A percentile compares a stretch with the other conserved stretches of the same genome.
Conservation (phyloP, 2,329 filamentous ascomycete species). For the Corinectria fuckeliana region DNA sequence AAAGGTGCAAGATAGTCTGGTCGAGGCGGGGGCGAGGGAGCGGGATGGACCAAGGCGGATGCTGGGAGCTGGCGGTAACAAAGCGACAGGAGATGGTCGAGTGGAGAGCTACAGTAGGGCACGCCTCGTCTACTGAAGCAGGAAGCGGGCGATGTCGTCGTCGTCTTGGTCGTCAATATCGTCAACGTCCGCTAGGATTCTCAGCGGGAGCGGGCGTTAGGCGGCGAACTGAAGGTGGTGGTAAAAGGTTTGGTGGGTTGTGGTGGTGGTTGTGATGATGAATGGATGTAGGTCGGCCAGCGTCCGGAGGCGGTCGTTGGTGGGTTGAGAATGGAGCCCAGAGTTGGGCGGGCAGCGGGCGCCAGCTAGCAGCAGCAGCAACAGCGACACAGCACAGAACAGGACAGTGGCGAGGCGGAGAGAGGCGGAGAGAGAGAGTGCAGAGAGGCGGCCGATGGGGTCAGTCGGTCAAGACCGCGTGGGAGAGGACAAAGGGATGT, state of each 20-base stretch:
- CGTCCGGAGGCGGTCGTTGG: slow-evolving; percentile 15
- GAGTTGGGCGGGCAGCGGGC: slow-evolving; percentile 13
- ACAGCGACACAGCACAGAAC: slow-evolving; percentile 1
- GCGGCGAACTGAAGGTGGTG: slow-evolving; percentile 10
- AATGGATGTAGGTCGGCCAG: slow-evolving; percentile 16
- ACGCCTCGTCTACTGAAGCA: slow-evolving; percentile 28
- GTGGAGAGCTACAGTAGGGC: slow-evolving; percentile 30
- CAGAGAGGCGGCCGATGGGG: slow-evolving; percentile 5
- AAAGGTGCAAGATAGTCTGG: slow-evolving; percentile 24
- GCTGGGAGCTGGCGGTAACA: slow-evolving; percentile 19
- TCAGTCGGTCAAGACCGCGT: slow-evolving; percentile 15
- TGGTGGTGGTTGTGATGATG: slow-evolving; percentile 9
- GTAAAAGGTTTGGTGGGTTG: not conserved
- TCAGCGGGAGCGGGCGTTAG: not conserved
- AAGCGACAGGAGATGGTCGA: slow-evolving; percentile 25
- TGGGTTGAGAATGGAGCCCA: slow-evolving; percentile 15
- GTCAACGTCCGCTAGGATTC: slow-evolving; percentile 1
- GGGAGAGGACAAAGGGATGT: slow-evolving; percentile 8
- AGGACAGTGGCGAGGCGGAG: not conserved
- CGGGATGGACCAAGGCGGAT: slow-evolving; percentile 21
- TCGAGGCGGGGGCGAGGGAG: slow-evolving; percentile 30
- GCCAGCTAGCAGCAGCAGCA: slow-evolving; percentile 1
- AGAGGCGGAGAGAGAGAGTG: slow-evolving; percentile 3
- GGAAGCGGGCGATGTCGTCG: slow-evolving; percentile 30
- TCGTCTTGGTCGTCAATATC: slow-evolving; percentile 3